Base-by-base conservation (phyloP, 352 stramenopile genomes). In the Ophiocytium majus region DNA sequence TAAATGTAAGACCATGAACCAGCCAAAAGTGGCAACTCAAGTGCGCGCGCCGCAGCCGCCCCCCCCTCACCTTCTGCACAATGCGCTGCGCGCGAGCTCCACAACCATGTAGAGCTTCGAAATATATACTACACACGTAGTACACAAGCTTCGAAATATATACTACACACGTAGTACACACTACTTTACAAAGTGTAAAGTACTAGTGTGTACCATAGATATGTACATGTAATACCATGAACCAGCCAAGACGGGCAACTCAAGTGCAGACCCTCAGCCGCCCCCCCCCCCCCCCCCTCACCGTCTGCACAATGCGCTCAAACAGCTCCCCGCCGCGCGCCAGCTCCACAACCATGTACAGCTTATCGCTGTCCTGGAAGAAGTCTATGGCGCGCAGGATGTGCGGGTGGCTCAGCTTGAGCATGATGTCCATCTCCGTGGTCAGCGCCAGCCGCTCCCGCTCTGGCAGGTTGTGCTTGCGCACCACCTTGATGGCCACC, bases 21-120 rank as follows among this genome's bases (percentile, higher is more conserved):
- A n/a, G n/a, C n/a, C n/a, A n/a, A n/a, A n/a, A n/a, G n/a, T n/a
- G n/a, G n/a, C n/a, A n/a, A n/a, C n/a, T n/a, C n/a, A n/a, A n/a
- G n/a, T n/a, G n/a, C n/a, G n/a, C n/a, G n/a, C n/a, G n/a, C n/a
- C n/a, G n/a, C n/a, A n/a, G n/a, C n/a, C n/a, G n/a, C n/a, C n/a
- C n/a, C n/a, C n/a, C n/a, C n/a, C 78, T 19, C 33, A 83, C 81
- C 34, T 95, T 93, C 82, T 97, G 93, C 0, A 97, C 93, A 9
- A 99, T 92, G 49, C 95, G 91, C 82, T 98, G 49, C 93, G 93
- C 91, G 98, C 98, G 79, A 97, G 95, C 90, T 99, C 96, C 43
- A 97, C 98, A 0, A 99, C 95, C 75, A 99, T 91, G 90, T 98
- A 99, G 90, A 97, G 99, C 86, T 97, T 93, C 71, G n/a, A n/a